Base-by-base conservation (phyloP, 192 early-diverging fungal species). In the Entophlyctis luteolus region DNA sequence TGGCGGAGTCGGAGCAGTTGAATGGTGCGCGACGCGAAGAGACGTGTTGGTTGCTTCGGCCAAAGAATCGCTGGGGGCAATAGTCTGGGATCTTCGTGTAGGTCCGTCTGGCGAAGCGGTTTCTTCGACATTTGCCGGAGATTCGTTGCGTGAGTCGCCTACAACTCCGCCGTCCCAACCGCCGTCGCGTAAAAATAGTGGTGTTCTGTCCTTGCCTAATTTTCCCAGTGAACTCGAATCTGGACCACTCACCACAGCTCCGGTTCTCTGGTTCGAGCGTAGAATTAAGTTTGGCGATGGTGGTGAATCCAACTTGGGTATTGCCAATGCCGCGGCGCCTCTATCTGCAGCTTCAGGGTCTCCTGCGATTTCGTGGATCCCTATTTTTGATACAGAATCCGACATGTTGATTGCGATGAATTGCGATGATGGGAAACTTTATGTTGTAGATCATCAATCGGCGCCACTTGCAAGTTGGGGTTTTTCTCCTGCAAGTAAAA, bases 321-420 rank as follows among this genome's bases (percentile, higher is more conserved):
- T n/a, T n/a, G n/a, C n/a, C n/a, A n/a, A n/a, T n/a, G n/a, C n/a
- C n/a, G n/a, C n/a, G n/a, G n/a, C n/a, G n/a, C n/a, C n/a, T n/a
- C n/a, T n/a, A 47, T 47, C 45, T 22, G 45, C 45, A 22, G 22
- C 25, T 53, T 23, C 50, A 4, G 18, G 12, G 25, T 27, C 65
- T 20, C 47, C 55, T 20, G 46, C 48, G 23, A 23, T 69, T 67
- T 56, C 20, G n/a, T 69, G 68, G 68, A 6, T 69, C 31, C 65
- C 65, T 18, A 48, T 36, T 29, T 20, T 47, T 37, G 42, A 34
- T 27, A 2, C 65, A 28, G 25, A 53, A 16, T 16, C 50, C 22
- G 50, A 53, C 29, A 12, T 23, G 14, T 25, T 53, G 25, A 20
- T 53, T 12, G 50, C 50, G 29, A 16, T 53, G 18, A 53, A 53